A percentile compares a stretch with the other conserved stretches of the same genome.
phyloP scores from a whole-genome alignment of 495 filamentous ascomycete genomes.

The Glutinoglossum americanum region DNA sequence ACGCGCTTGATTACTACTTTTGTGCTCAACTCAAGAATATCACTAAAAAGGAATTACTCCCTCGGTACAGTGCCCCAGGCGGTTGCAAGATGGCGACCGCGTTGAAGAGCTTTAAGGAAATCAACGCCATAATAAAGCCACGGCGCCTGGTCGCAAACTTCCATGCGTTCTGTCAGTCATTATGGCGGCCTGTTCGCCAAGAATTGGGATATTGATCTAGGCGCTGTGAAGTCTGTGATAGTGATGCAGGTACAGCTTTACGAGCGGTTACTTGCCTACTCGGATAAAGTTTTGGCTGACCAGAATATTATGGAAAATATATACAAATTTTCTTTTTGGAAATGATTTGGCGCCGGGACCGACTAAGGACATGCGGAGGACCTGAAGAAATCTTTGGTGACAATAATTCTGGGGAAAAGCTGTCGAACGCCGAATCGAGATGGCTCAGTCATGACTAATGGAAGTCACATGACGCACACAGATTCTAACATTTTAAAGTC shows the following conservation, averaged over 20 bases:
- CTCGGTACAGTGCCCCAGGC: no score
- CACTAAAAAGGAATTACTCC: no score
- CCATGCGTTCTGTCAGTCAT: not conserved
- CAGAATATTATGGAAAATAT: not conserved
- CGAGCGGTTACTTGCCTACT: not conserved
- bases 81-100: not conserved
- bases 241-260: not conserved
- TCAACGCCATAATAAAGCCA: not conserved
- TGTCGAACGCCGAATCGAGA: no score
- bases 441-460: not conserved
- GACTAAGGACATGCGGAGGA: not conserved
- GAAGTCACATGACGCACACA: constrained; percentile 1
- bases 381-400: not conserved
- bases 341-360: not conserved
- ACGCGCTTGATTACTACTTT: no score
- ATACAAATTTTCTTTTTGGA: not conserved
- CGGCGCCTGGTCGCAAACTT: not conserved
- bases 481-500: not conserved
- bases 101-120: not conserved
- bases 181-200: not conserved
- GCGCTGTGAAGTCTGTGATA: not conserved
- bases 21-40: no score
- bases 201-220: not conserved
- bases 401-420: no score
- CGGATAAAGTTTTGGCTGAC: not conserved